phyloP scores from a whole-genome alignment of 1,284 basidiomycete genomes.

The Bondarzewia mesenterica region DNA sequence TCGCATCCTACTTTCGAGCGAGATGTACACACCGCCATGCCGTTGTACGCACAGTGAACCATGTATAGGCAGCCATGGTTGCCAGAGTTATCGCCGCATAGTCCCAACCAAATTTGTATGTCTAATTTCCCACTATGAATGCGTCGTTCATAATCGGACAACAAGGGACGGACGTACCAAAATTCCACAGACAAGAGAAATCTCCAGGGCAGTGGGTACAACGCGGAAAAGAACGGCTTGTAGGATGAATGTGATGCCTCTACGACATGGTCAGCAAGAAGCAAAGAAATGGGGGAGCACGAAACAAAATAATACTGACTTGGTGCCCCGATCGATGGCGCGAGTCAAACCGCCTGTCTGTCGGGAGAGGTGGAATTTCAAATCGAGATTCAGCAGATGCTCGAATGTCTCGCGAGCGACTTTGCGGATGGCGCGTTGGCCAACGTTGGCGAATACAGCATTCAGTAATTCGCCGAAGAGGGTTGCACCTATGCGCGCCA shows the following conservation, averaged over 20 bases:
- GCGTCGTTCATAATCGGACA: too few species aligned
- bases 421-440: slow-evolving; percentile 89
- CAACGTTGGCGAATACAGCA: slow-evolving; percentile 94
- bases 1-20: neutral
- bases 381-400: slow-evolving; percentile 85
- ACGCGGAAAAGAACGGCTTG: slow-evolving; percentile 94
- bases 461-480: slow-evolving; percentile 91
- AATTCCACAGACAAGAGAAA: slow-evolving; percentile 95
- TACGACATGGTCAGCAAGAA: slow-evolving; percentile 23
- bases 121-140: too few species aligned
- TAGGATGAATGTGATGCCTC: slow-evolving; percentile 94
- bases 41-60: slow-evolving; percentile 96
- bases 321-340: slow-evolving; percentile 96
- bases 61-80: slow-evolving; percentile 89
- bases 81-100: slow-evolving; percentile 87
- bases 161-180: slow-evolving; percentile 62
- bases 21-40: slow-evolving; percentile 73
- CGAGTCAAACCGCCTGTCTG: slow-evolving; percentile 95
- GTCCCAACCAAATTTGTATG: slow-evolving; percentile 95
- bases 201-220: slow-evolving; percentile 92
- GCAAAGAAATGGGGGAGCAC: neutral
- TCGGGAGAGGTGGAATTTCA: slow-evolving; percentile 88
- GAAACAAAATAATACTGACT: slow-evolving; percentile 44
- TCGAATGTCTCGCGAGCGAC: slow-evolving; percentile 93
- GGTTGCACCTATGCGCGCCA: slow-evolving; percentile 84